Evolutionary conservation across 2,329 filamentous ascomycete species (phyloP).

Genomic region (Fusarium ambrosium): DNA sequence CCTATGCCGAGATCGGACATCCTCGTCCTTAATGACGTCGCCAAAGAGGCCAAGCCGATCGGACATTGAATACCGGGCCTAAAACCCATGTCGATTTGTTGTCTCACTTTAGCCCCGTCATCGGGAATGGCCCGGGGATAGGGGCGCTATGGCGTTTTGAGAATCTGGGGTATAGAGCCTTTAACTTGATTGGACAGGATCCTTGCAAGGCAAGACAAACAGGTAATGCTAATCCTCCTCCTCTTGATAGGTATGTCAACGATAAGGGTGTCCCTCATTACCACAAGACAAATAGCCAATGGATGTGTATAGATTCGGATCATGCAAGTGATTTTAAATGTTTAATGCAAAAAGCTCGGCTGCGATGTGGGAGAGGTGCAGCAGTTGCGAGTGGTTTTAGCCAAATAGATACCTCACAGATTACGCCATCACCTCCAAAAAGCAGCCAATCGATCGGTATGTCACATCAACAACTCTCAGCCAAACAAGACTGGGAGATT

Average conservation of each 20-base stretch:
- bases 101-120: background rate
- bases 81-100: background rate
- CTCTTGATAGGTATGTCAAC: background rate
- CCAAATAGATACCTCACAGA: background rate
- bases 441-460: background rate
- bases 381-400: background rate
- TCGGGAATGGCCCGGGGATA: background rate
- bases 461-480: background rate
- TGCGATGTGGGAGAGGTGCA: too few relatives aligned
- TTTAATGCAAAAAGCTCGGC: too few relatives aligned
- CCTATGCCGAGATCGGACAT: background rate
- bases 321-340: too few relatives aligned
- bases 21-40: background rate
- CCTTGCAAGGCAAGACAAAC: background rate
- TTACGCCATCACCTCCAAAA: constrained; percentile 3
- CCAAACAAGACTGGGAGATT: background rate
- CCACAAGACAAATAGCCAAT: too few relatives aligned
- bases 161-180: background rate
- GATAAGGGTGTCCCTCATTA: background rate
- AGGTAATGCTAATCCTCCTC: background rate
- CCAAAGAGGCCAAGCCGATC: background rate
- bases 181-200: background rate
- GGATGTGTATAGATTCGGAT: too few relatives aligned
- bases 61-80: background rate
- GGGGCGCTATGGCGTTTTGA: background rate